These are phyloP conservation scores for Ophiostoma sp. DNA, from an alignment of 2,329 filamentous ascomycete genomes.

Conservation along the genomic window DNA sequence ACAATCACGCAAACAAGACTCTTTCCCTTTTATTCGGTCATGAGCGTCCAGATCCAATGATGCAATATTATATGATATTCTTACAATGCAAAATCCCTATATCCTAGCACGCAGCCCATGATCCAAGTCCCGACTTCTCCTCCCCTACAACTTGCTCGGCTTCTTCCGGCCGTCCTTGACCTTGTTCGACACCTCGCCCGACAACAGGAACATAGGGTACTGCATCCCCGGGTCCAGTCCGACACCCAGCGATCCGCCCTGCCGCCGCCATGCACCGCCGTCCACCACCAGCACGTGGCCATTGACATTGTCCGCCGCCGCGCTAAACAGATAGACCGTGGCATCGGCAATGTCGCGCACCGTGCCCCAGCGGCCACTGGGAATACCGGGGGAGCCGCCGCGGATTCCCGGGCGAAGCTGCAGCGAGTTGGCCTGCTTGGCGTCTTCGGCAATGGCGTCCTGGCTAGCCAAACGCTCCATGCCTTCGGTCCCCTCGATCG, in stretches of 20 bases:
- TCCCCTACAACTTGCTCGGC: slow-evolving; percentile 32
- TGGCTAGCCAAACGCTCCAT: slow-evolving; percentile 61
- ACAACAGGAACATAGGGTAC: slow-evolving; percentile 55
- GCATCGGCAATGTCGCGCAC: slow-evolving; percentile 91
- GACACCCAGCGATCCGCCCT: slow-evolving; percentile 46
- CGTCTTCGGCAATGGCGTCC: slow-evolving; percentile 16
- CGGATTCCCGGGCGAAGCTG: slow-evolving; percentile 34
- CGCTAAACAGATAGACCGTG: slow-evolving; percentile 84
- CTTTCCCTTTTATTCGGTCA: background rate
- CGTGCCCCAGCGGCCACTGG: slow-evolving; percentile 72
- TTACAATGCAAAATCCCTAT: background rate
- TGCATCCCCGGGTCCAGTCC: slow-evolving; percentile 50
- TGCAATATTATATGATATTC: background rate
- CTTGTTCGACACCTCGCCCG: slow-evolving; percentile 43
- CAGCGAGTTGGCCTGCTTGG: slow-evolving; percentile 25
- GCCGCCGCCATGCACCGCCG: slow-evolving; percentile 58
- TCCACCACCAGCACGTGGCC: slow-evolving; percentile 78
- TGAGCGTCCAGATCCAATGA: background rate
- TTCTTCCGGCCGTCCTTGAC: slow-evolving; percentile 44
- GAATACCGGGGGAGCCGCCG: slow-evolving; percentile 53
- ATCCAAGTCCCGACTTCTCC: background rate
- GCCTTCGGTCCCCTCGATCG: slow-evolving; percentile 82
- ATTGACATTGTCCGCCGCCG: slow-evolving; percentile 82
- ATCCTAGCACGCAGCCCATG: background rate
- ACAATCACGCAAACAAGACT: background rate